A percentile compares a stretch with the other conserved stretches of the same genome.
phyloP scores from a whole-genome alignment of 2,329 filamentous ascomycete genomes.

The Huntiella bhutanensis region DNA sequence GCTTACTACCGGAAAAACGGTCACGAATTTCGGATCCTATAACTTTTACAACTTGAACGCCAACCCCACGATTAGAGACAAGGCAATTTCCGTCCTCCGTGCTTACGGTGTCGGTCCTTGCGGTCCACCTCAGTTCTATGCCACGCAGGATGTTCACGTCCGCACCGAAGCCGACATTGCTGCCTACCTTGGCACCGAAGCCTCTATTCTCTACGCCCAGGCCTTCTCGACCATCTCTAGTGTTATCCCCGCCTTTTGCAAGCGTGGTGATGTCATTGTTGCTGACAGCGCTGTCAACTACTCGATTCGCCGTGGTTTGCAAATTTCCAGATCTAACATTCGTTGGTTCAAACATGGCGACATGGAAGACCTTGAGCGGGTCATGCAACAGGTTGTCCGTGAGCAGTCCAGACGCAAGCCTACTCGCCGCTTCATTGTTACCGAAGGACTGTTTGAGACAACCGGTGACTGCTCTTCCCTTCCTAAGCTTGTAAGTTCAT shows the following conservation, averaged over 20 bases:
- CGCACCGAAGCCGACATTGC: slow-evolving; percentile 91
- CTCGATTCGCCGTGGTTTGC: slow-evolving; percentile 81
- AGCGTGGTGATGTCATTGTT: slow-evolving; percentile 91
- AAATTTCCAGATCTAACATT: slow-evolving; percentile 79
- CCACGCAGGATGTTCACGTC: slow-evolving; percentile 95
- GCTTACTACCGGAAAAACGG: slow-evolving; percentile 70
- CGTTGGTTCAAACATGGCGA: slow-evolving; percentile 93
- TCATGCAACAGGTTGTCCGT: slow-evolving; percentile 67
- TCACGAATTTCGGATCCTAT: slow-evolving; percentile 82
- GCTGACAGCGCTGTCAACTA: slow-evolving; percentile 88
- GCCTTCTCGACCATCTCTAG: slow-evolving; percentile 93
- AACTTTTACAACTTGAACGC: slow-evolving; percentile 96
- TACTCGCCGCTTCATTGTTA: slow-evolving; percentile 87
- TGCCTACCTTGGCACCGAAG: slow-evolving; percentile 66
- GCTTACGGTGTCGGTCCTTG: slow-evolving; percentile 95
- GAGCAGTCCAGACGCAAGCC: slow-evolving; percentile 75
- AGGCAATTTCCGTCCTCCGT: slow-evolving; percentile 80
- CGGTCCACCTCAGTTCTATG: slow-evolving; percentile 93
- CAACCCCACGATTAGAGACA: slow-evolving; percentile 84
- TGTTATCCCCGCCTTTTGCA: slow-evolving; percentile 91
- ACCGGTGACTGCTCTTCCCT: slow-evolving; percentile 70
- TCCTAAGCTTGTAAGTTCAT: slow-evolving; percentile 52
- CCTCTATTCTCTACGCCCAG: slow-evolving; percentile 89
- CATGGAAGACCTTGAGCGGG: slow-evolving; percentile 77
- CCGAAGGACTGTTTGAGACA: slow-evolving; percentile 84